A percentile compares a stretch with the other conserved stretches of the same genome.
Evolutionary conservation across 805 yeast species (phyloP).

Genomic region (Metschnikowia aberdeeniae): DNA sequence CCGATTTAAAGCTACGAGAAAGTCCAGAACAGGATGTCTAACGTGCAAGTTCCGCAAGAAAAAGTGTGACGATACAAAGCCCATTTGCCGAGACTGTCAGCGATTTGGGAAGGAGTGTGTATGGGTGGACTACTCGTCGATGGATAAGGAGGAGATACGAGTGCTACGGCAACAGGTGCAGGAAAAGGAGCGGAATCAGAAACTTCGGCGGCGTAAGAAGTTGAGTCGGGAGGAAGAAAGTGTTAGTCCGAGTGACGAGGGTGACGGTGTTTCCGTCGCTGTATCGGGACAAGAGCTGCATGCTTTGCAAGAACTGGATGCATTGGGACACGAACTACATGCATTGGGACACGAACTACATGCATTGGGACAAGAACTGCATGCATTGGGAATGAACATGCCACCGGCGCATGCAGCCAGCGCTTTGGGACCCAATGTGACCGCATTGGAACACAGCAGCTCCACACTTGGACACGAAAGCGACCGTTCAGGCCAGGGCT

Average conservation of each 20-base stretch:
- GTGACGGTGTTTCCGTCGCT: too few species aligned
- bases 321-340: too few species aligned
- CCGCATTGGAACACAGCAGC: too few species aligned
- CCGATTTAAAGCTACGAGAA: constrained; percentile 2
- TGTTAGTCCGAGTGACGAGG: background rate
- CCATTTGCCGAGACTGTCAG: constrained; percentile 48
- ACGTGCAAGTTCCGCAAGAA: constrained; percentile 67
- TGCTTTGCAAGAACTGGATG: too few species aligned
- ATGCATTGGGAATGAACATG: too few species aligned
- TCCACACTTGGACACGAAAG: too few species aligned
- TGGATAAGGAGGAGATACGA: constrained; percentile 39
- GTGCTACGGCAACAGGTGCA: constrained; percentile 34
- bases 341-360: too few species aligned
- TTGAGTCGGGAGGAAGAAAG: constrained; percentile 7
- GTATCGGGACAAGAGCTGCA: too few species aligned
- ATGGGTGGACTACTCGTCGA: constrained; percentile 41
- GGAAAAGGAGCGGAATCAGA: constrained; percentile 36
- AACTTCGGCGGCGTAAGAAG: constrained; percentile 35
- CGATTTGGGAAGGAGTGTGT: constrained; percentile 45
- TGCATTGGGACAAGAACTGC: too few species aligned
- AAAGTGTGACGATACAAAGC: constrained; percentile 49
- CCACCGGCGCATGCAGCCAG: too few species aligned
- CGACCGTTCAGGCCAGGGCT: too few species aligned
- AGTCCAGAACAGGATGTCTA: constrained; percentile 58
- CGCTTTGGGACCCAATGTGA: too few species aligned